phyloP scores from a whole-genome alignment of 2,329 filamentous ascomycete genomes.

The Chrysoporthe austroafricana region DNA sequence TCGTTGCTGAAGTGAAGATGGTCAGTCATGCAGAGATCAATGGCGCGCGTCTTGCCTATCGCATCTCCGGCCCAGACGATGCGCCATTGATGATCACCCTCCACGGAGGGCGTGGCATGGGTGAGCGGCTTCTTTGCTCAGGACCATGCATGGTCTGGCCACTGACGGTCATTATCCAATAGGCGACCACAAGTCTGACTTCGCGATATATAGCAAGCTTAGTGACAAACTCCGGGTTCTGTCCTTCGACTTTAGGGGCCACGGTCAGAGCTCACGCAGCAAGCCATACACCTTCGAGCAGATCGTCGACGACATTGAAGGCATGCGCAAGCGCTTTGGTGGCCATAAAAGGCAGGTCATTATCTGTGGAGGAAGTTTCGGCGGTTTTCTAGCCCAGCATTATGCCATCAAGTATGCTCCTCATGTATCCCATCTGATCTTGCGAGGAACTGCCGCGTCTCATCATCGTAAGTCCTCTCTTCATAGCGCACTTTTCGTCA shows the following conservation, averaged over 20 bases:
- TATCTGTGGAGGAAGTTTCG: constrained; percentile 45
- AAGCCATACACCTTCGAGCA: constrained; percentile 42
- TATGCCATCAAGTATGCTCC: constrained; percentile 43
- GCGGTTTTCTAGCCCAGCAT: constrained; percentile 44
- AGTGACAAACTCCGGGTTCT: constrained; percentile 37
- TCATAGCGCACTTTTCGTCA: neutral
- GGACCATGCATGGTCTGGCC: neutral
- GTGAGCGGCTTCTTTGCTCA: constrained; percentile 25
- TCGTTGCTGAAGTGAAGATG: constrained; percentile 12
- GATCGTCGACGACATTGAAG: constrained; percentile 44
- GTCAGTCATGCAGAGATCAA: constrained; percentile 38
- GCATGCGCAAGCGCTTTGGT: constrained; percentile 37
- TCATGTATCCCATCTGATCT: constrained; percentile 39
- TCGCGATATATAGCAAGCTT: constrained; percentile 38
- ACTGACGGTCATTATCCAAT: neutral
- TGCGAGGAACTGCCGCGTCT: constrained; percentile 42
- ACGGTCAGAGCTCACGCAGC: constrained; percentile 41
- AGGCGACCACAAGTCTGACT: constrained; percentile 42
- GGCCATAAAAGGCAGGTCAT: constrained; percentile 34
- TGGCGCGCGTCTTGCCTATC: constrained; percentile 40
- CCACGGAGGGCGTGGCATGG: constrained; percentile 43
- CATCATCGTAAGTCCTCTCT: constrained; percentile 38
- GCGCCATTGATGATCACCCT: constrained; percentile 42
- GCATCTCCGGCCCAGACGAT: constrained; percentile 35
- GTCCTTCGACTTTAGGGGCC: constrained; percentile 43